A percentile compares a stretch with the other conserved stretches of the same genome.
Conservation (phyloP, 345 rosid species). For the Aegle marmelos region DNA sequence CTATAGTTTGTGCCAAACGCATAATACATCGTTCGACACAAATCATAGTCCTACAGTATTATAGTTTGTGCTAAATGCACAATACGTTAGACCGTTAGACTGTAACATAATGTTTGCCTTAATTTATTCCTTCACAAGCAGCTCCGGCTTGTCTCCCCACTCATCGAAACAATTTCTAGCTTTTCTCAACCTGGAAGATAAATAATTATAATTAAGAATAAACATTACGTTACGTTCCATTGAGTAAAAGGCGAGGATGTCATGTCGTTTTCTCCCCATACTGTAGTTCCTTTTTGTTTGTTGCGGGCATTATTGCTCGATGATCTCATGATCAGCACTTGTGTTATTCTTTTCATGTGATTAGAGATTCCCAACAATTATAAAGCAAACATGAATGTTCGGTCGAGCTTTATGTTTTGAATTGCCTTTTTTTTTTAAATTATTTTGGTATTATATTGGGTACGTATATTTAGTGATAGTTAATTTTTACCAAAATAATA, state of each 20-base stretch:
- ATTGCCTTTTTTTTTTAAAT: background rate
- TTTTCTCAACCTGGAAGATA: conserved; percentile 42
- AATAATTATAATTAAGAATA: background rate
- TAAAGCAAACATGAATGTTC: background rate
- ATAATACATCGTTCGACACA: too few relatives aligned
- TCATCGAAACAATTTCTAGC: conserved; percentile 40
- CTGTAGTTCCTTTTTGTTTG: background rate
- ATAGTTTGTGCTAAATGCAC: too few relatives aligned
- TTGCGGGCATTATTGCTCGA: background rate
- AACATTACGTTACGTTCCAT: too few relatives aligned
- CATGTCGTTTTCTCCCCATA: background rate
- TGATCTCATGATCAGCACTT: background rate
- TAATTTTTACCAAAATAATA: too few relatives aligned
- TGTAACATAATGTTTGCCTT: too few relatives aligned
- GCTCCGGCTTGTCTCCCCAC: conserved; percentile 37
- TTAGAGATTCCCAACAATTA: too few relatives aligned
- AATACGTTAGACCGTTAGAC: too few relatives aligned
- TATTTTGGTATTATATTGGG: background rate
- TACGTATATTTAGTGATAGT: too few relatives aligned
- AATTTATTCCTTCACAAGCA: conserved; percentile 26
- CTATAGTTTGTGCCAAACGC: too few relatives aligned
- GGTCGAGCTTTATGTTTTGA: background rate
- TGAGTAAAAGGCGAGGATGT: too few relatives aligned
- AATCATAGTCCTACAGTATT: too few relatives aligned
- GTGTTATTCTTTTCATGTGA: background rate